Evolutionary conservation across 495 filamentous ascomycete species (phyloP), one percentile per base, ranked within the genome.

Genomic region (Halenospora varia): DNA sequence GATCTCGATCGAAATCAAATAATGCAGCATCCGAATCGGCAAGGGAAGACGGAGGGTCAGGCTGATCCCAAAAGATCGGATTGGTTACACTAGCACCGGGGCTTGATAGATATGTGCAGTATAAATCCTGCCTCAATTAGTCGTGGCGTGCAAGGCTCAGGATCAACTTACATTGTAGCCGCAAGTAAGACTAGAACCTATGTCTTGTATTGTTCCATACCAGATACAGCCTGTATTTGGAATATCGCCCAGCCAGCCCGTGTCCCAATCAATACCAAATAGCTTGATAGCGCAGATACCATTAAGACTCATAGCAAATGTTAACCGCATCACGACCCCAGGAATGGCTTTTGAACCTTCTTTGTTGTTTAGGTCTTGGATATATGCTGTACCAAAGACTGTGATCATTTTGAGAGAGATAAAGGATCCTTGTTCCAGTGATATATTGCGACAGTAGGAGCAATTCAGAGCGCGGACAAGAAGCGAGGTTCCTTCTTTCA

Each of bases 211-310:
- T 4, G 18, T 39, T 41, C 54, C 54, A 53, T 62, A 49, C 54
- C 59, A 62, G 19, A 19, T 53, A 46, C 25, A 29, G 29, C 19
- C 42, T 50, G 39, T 18, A 3, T 15, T 48, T 10, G 59, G 54
- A 48, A 62, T 47, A 13, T 57, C 25, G 13, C 59, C 54, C 2
- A 62, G 10, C 54, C 59, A 62, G 22, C 35, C 40, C 2, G n/a
- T 57, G 22, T 62, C 53, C 59, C 54, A 62, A 42, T 52, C 25
- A 26, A 10, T 20, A 41, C 54, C 54, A 53, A 53, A 8, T 9
- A 53, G n/a, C 53, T 55, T 19, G n/a, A 62, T 53, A 20, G 54
- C 54, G 26, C 54, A 62, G 15, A 62, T 57, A 18, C 59, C 56
- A 29, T 13, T 19, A 39, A 59, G 24, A 48, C 50, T 53, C 19